Conservation (phyloP, 2,329 filamentous ascomycete genomes). For the Fusarium acutatum region DNA sequence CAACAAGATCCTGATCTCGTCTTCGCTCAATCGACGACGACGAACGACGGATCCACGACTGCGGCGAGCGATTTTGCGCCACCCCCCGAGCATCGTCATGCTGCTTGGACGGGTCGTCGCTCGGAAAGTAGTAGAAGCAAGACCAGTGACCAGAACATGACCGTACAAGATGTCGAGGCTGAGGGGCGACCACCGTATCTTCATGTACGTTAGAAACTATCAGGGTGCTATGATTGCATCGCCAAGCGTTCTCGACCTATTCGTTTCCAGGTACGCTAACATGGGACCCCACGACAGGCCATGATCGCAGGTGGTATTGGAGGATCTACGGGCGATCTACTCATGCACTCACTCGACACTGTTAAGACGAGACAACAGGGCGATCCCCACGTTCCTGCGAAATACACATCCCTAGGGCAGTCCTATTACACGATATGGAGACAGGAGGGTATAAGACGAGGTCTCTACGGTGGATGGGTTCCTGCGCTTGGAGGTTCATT, state of each 20-base stretch:
- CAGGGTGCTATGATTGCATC: neutral
- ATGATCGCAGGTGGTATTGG: slow-evolving; percentile 96
- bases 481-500: slow-evolving; percentile 93
- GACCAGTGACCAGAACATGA: slow-evolving; percentile 46
- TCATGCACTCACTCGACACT: slow-evolving; percentile 99
- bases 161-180: slow-evolving; percentile 50
- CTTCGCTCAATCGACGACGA: slow-evolving; percentile 33
- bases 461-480: slow-evolving; percentile 91
- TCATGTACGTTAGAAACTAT: slow-evolving; percentile 47
- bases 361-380: slow-evolving; percentile 98
- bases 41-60: slow-evolving; percentile 26
- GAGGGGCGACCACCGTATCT: slow-evolving; percentile 56
- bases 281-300: slow-evolving; percentile 61
- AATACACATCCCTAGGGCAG: slow-evolving; percentile 88
- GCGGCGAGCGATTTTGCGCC: slow-evolving; percentile 35
- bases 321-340: slow-evolving; percentile 91
- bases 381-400: slow-evolving; percentile 90
- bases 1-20: slow-evolving; percentile 36
- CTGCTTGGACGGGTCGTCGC: slow-evolving; percentile 39
- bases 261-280: slow-evolving; percentile 30
- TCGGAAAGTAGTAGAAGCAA: slow-evolving; percentile 40
- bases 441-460: slow-evolving; percentile 86
- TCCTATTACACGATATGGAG: slow-evolving; percentile 93
- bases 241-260: neutral
- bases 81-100: slow-evolving; percentile 46